Percentiles rank a stretch among this genome's conserved stretches.
Conservation (phyloP, 306 rosid species). For the Elaeagnus macrophylla region DNA sequence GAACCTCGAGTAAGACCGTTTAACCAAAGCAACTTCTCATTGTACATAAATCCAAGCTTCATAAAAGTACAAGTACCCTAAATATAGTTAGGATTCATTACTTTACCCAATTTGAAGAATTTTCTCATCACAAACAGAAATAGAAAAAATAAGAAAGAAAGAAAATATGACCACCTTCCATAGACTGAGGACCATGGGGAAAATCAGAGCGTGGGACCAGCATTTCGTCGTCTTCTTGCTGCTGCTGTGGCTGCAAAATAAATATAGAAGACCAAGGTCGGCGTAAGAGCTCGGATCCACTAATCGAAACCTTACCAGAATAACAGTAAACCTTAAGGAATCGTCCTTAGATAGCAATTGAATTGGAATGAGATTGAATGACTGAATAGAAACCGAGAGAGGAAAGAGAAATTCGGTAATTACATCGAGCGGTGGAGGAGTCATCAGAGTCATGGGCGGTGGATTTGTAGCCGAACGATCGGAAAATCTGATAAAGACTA, state of each 20-base stretch:
- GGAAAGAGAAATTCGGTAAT: conserved; percentile 9
- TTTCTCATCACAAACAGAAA: background rate
- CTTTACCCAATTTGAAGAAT: too few relatives aligned
- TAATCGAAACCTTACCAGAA: conserved; percentile 24
- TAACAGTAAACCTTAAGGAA: conserved; percentile 3
- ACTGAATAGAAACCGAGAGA: background rate
- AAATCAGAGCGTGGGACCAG: conserved; percentile 32
- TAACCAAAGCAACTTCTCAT: too few relatives aligned
- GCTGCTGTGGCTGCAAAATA: conserved; percentile 22
- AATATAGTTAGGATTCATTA: too few relatives aligned
- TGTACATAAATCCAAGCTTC: too few relatives aligned
- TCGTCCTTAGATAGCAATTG: conserved; percentile 15
- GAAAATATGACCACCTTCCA: conserved; percentile 29
- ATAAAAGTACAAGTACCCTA: too few relatives aligned
- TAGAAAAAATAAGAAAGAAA: background rate
- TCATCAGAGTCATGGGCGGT: conserved; percentile 34
- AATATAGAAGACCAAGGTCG: background rate
- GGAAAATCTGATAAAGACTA: conserved; percentile 12
- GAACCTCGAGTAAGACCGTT: too few relatives aligned
- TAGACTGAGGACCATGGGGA: conserved; percentile 44
- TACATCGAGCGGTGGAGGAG: conserved; percentile 47
- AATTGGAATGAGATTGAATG: conserved; percentile 7
- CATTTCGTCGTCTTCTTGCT: conserved; percentile 44
- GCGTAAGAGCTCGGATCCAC: conserved; percentile 25
- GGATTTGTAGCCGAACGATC: conserved; percentile 22